Evolutionary conservation across 306 rosid genomes (phyloP).

Genomic region (Vigna radiata): DNA sequence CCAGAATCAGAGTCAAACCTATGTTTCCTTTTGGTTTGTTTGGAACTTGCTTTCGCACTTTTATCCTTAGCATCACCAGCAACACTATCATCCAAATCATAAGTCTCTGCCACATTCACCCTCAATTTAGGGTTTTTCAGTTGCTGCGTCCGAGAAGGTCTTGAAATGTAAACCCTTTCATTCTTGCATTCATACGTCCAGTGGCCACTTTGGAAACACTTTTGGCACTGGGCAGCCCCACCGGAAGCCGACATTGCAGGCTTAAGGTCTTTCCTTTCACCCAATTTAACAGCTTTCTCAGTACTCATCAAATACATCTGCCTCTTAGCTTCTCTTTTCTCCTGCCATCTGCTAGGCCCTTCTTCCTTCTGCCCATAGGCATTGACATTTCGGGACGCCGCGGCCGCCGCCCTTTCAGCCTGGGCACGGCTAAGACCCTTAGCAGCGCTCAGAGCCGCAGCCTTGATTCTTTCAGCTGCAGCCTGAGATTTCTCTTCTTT

Average conservation of each 20-base stretch:
- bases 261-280: slow-evolving; percentile 87
- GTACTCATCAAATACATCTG: slow-evolving; percentile 99
- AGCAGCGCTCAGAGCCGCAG: slow-evolving; percentile 91
- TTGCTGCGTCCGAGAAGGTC: slow-evolving; percentile 95
- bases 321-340: slow-evolving; percentile 97
- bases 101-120: slow-evolving; percentile 55
- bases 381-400: slow-evolving; percentile 95
- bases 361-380: slow-evolving; percentile 99
- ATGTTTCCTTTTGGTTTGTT: slow-evolving; percentile 84
- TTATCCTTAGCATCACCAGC: slow-evolving; percentile 55
- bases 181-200: slow-evolving; percentile 99
- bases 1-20: slow-evolving; percentile 63
- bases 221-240: slow-evolving; percentile 82
- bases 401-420: slow-evolving; percentile 94
- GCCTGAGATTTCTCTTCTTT: slow-evolving; percentile 96
- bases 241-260: slow-evolving; percentile 55
- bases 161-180: slow-evolving; percentile 88
- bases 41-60: slow-evolving; percentile 55
- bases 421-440: slow-evolving; percentile 98
- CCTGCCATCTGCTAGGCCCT: slow-evolving; percentile 99
- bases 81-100: slow-evolving; percentile 67
- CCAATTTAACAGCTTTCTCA: slow-evolving; percentile 93
- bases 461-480: slow-evolving; percentile 97
- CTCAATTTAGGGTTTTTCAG: slow-evolving; percentile 92
- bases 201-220: slow-evolving; percentile 87